Percentiles rank a stretch among this genome's conserved stretches.
phyloP scores from a whole-genome alignment of 139 green algal species.

The Chlorella sp. region DNA sequence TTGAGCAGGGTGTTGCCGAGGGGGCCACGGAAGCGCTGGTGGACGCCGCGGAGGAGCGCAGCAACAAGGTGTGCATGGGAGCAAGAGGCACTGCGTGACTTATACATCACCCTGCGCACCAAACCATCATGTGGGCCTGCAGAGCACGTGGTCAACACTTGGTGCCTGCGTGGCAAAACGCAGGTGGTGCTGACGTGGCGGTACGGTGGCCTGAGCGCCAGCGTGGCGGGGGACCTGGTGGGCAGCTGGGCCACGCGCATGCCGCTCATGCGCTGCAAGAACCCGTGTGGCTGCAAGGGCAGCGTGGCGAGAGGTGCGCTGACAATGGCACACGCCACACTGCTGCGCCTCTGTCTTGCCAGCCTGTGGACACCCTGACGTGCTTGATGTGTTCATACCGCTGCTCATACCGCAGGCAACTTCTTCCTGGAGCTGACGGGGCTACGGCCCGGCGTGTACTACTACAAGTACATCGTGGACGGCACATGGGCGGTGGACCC shows the following conservation, averaged over 20 bases:
- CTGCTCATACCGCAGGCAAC: slow-evolving; percentile 16
- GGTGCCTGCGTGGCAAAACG: background rate
- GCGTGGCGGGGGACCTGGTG: slow-evolving; percentile 64
- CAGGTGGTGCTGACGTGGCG: slow-evolving; percentile 50
- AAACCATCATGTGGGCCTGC: no score
- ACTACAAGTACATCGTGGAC: slow-evolving; percentile 80
- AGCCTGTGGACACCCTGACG: no score
- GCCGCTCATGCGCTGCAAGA: slow-evolving; percentile 43
- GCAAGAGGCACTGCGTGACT: no score
- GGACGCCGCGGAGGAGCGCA: slow-evolving; percentile 27
- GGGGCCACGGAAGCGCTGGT: slow-evolving; percentile 40
- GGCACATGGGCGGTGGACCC: slow-evolving; percentile 60
- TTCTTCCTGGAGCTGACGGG: slow-evolving; percentile 50
- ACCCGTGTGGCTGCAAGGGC: slow-evolving; percentile 22
- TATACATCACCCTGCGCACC: no score
- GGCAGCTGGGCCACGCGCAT: slow-evolving; percentile 57
- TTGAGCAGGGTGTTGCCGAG: slow-evolving; percentile 31
- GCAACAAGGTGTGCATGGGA: slow-evolving; percentile 21
- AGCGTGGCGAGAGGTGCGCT: slow-evolving; percentile 19
- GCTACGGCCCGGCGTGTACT: slow-evolving; percentile 54
- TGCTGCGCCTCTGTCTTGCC: no score
- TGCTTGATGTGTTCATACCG: no score
- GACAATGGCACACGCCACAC: slow-evolving; percentile 17
- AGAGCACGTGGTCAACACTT: background rate
- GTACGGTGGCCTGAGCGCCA: slow-evolving; percentile 56